These are phyloP conservation scores for Acer yangbiense DNA, from an alignment of 345 rosid species.

Conservation along the genomic window DNA sequence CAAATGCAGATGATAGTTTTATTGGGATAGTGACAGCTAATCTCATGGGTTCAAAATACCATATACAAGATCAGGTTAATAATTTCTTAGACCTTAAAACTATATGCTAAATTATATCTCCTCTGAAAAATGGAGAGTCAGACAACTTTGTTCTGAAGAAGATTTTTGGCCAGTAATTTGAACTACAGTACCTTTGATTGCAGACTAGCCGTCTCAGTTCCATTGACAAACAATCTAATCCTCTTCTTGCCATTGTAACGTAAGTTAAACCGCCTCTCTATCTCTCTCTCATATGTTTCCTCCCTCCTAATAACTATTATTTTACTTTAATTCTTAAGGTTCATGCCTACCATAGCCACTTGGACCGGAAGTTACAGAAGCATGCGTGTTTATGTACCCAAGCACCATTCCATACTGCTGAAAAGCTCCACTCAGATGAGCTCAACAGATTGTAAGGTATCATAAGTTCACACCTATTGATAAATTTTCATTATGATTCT, in stretches of 20 bases:
- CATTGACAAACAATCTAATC: slow-evolving; percentile 49
- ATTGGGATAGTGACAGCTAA: slow-evolving; percentile 77
- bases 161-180: slow-evolving; percentile 9
- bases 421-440: slow-evolving; percentile 59
- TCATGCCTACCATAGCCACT: slow-evolving; percentile 76
- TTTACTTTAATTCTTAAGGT: slow-evolving; percentile 42
- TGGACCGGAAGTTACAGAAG: slow-evolving; percentile 85
- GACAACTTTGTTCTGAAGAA: neutral
- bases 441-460: slow-evolving; percentile 8
- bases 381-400: slow-evolving; percentile 70
- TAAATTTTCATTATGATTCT: neutral
- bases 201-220: slow-evolving; percentile 50
- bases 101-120: neutral
- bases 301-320: neutral
- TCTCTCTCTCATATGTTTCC: neutral
- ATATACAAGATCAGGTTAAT: slow-evolving; percentile 76
- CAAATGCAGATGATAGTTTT: slow-evolving; percentile 70
- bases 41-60: slow-evolving; percentile 85
- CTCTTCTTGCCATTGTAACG: slow-evolving; percentile 70
- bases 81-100: neutral
- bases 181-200: slow-evolving; percentile 19
- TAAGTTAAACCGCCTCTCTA: slow-evolving; percentile 36
- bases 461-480: neutral
- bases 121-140: neutral
- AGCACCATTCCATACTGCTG: slow-evolving; percentile 73